phyloP scores from a whole-genome alignment of 2,329 filamentous ascomycete genomes.

The Conoideocrella luteorostrata region DNA sequence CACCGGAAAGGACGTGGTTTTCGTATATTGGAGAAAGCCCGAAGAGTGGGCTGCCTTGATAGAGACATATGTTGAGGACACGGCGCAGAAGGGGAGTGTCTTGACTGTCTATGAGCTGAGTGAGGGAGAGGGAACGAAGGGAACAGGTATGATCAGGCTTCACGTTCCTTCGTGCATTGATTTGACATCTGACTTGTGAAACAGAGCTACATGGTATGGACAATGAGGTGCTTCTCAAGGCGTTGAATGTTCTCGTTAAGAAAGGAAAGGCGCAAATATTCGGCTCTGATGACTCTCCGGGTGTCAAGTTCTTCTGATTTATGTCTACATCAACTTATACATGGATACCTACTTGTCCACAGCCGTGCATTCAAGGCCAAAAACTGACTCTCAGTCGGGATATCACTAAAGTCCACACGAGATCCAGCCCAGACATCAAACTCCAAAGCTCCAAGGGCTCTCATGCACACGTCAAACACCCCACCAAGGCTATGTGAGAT shows the following conservation, averaged over 20 bases:
- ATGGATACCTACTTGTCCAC: too few species aligned
- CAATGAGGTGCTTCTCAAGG: slow-evolving; percentile 69
- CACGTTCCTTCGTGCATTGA: too few species aligned
- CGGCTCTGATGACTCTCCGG: slow-evolving; percentile 77
- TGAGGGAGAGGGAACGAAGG: slow-evolving; percentile 73
- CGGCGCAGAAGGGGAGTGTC: slow-evolving; percentile 81
- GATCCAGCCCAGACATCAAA: too few species aligned
- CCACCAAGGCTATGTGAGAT: slow-evolving; percentile 9
- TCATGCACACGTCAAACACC: slow-evolving; percentile 10
- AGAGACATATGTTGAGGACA: slow-evolving; percentile 77
- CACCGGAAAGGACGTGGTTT: slow-evolving; percentile 44
- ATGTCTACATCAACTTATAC: not conserved
- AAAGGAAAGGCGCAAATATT: slow-evolving; percentile 90
- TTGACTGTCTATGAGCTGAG: slow-evolving; percentile 88
- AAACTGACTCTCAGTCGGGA: too few species aligned
- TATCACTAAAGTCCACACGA: too few species aligned
- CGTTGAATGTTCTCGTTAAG: slow-evolving; percentile 77
- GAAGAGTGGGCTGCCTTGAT: slow-evolving; percentile 85
- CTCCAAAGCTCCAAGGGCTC: slow-evolving; percentile 14
- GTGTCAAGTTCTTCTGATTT: slow-evolving; percentile 90
- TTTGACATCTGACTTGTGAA: not conserved
- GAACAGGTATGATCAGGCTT: slow-evolving; percentile 44
- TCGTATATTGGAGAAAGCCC: slow-evolving; percentile 78
- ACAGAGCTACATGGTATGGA: slow-evolving; percentile 90
- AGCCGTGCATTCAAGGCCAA: too few species aligned